These are phyloP conservation scores for Yarrowia sp. DNA, from an alignment of 805 yeast species.

Conservation along the genomic window DNA sequence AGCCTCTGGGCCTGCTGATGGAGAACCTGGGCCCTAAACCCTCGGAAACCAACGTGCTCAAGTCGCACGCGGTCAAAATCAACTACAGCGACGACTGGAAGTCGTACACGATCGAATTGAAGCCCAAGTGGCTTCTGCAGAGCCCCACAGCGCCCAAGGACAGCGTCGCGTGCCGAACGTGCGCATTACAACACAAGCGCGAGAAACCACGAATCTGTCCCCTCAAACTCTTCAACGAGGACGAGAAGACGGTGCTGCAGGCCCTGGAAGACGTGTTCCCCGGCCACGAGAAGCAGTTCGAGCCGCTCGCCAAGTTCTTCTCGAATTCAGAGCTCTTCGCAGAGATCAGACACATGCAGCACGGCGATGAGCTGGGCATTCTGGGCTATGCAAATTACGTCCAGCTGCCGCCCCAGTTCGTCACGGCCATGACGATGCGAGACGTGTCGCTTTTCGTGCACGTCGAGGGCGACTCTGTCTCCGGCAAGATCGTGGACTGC, in stretches of 20 bases:
- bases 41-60: neutral
- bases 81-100: neutral
- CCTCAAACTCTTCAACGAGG: neutral
- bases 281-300: neutral
- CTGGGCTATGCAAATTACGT: constrained; percentile 6
- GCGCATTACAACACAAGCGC: constrained; percentile 49
- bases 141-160: constrained; percentile 43
- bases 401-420: constrained; percentile 5
- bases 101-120: constrained; percentile 45
- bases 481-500: constrained; percentile 5
- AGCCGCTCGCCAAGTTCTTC: constrained; percentile 18
- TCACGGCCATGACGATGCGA: constrained; percentile 16
- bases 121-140: constrained; percentile 61
- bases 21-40: constrained; percentile 17
- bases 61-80: constrained; percentile 20
- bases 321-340: neutral
- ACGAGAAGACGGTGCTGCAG: neutral
- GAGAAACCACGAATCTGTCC: constrained; percentile 37
- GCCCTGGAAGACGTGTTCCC: neutral
- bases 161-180: constrained; percentile 52
- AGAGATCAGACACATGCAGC: constrained; percentile 1
- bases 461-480: neutral
- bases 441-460: constrained; percentile 13
- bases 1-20: constrained; percentile 19
- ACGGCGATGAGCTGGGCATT: constrained; percentile 12